phyloP scores from a whole-genome alignment of 139 green algal species.

The Astrephomene gubernaculifera region DNA sequence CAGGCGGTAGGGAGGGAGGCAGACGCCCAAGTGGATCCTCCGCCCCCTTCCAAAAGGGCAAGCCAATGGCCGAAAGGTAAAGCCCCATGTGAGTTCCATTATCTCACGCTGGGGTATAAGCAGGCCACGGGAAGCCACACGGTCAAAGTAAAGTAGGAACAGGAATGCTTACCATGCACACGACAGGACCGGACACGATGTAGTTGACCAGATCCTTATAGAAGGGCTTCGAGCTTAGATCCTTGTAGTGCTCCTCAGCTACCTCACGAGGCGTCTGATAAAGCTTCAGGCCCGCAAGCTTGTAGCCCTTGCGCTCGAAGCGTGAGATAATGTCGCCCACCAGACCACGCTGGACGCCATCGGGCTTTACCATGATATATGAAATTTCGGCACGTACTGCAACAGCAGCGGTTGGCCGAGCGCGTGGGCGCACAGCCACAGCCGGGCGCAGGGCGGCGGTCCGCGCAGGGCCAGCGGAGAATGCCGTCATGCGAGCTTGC shows the following conservation, averaged over 20 bases:
- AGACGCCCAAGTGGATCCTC: too few species aligned
- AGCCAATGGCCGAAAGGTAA: too few species aligned
- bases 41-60: too few species aligned
- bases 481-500: neutral
- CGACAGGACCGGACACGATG: constrained; percentile 97
- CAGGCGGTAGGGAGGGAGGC: too few species aligned
- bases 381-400: constrained; percentile 69
- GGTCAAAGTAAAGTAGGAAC: too few species aligned
- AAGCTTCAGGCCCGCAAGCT: constrained; percentile 87
- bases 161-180: constrained; percentile 94
- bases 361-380: constrained; percentile 98
- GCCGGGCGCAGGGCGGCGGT: constrained; percentile 23
- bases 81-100: too few species aligned
- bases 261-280: constrained; percentile 81
- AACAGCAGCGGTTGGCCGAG: constrained; percentile 33
- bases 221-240: constrained; percentile 95
- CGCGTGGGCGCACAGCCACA: constrained; percentile 22
- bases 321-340: constrained; percentile 90
- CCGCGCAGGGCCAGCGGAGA: neutral
- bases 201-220: constrained; percentile 96
- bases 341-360: constrained; percentile 94
- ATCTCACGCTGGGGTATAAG: too few species aligned
- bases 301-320: constrained; percentile 93
- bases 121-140: too few species aligned
- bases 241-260: constrained; percentile 94